Evolutionary conservation across 352 stramenopile genomes (phyloP).

Genomic region (Phytophthora colocasiae): DNA sequence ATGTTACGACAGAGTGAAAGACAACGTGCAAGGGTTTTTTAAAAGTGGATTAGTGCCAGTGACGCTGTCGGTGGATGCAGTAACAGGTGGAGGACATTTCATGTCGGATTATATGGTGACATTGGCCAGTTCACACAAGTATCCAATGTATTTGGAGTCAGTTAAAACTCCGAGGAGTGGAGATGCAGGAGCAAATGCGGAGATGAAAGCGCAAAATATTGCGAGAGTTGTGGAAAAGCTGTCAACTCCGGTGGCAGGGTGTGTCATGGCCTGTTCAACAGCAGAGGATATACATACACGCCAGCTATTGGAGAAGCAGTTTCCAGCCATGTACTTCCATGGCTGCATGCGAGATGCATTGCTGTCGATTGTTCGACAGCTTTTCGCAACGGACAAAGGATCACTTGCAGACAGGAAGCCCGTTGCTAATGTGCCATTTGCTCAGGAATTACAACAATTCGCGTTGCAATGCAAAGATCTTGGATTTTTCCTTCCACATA

Average conservation of each 20-base stretch:
- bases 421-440: constrained; percentile 17
- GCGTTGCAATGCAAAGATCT: constrained; percentile 47
- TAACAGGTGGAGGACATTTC: constrained; percentile 2
- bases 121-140: constrained; percentile 28
- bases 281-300: constrained; percentile 24
- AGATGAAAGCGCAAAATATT: constrained; percentile 34
- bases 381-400: constrained; percentile 26
- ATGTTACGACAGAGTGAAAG: constrained; percentile 37
- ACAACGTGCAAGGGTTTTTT: constrained; percentile 31
- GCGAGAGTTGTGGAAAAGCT: constrained; percentile 24
- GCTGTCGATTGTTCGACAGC: constrained; percentile 24
- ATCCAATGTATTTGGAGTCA: constrained; percentile 40
- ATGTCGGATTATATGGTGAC: constrained; percentile 36
- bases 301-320: constrained; percentile 35
- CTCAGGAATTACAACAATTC: constrained; percentile 43
- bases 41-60: constrained; percentile 34
- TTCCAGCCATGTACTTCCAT: constrained; percentile 49
- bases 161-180: constrained; percentile 19
- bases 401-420: constrained; percentile 8
- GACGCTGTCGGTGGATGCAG: constrained; percentile 30
- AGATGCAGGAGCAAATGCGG: constrained; percentile 13
- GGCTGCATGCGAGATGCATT: constrained; percentile 45
- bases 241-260: constrained; percentile 35
- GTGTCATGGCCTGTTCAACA: constrained; percentile 34
- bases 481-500: constrained; percentile 26